phyloP scores from a whole-genome alignment of 2,329 filamentous ascomycete species.

The Stachybotrys chlorohalonatus region DNA sequence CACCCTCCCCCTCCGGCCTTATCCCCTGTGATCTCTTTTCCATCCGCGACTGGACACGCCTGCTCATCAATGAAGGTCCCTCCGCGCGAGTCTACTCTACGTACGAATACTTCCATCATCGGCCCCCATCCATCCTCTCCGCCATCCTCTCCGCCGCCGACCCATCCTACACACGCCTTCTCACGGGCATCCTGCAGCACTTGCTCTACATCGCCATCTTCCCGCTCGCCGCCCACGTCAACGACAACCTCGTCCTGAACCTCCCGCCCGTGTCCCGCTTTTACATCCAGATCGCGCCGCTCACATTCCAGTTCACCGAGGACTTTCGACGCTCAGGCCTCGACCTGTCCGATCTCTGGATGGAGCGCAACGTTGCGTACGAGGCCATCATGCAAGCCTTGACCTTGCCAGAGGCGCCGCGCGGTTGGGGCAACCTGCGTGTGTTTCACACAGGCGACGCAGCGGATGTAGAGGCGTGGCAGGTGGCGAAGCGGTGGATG shows the following conservation, averaged over 20 bases:
- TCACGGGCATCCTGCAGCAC: conserved; percentile 29
- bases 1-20: conserved; percentile 2
- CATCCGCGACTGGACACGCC: conserved; percentile 53
- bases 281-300: conserved; percentile 41
- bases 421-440: conserved; percentile 28
- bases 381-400: conserved; percentile 31
- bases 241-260: conserved; percentile 32
- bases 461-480: conserved; percentile 35
- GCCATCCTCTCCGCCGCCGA: conserved; percentile 36
- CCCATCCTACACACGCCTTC: conserved; percentile 23
- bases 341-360: conserved; percentile 37
- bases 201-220: conserved; percentile 59
- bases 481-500: conserved; percentile 31
- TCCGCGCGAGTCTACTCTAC: conserved; percentile 48
- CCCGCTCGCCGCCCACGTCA: conserved; percentile 53
- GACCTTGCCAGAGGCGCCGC: conserved; percentile 12
- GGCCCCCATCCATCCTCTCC: conserved; percentile 52
- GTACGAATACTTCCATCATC: conserved; percentile 61
- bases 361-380: conserved; percentile 44
- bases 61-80: conserved; percentile 67
- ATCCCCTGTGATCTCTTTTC: conserved; percentile 38
- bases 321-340: conserved; percentile 30
- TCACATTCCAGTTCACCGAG: conserved; percentile 21
- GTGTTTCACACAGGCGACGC: conserved; percentile 42
- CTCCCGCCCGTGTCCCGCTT: conserved; percentile 43